These are phyloP conservation scores for Pistacia atlantica DNA, from an alignment of 345 rosid species.

Conservation along the genomic window DNA sequence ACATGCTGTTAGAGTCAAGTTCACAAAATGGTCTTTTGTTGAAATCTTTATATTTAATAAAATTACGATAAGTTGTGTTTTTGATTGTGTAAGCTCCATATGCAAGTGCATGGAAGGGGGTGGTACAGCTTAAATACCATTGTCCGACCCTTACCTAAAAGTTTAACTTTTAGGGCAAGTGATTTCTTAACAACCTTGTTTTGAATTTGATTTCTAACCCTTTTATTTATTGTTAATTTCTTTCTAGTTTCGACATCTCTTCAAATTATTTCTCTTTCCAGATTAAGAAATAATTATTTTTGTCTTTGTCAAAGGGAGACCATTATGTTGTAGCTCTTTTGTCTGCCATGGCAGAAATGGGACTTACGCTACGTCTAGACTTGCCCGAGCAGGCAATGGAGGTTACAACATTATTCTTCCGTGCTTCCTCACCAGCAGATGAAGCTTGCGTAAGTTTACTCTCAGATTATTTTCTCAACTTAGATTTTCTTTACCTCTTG, in stretches of 20 bases:
- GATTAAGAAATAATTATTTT: slow-evolving; percentile 8
- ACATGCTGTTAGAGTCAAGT: too few relatives aligned
- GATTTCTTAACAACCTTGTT: too few relatives aligned
- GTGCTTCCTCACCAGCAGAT: slow-evolving; percentile 73
- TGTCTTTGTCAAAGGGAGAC: slow-evolving; percentile 71
- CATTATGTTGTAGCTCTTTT: slow-evolving; percentile 92
- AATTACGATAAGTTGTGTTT: too few relatives aligned
- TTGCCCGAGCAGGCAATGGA: slow-evolving; percentile 95
- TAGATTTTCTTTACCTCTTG: background rate
- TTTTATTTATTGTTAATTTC: background rate
- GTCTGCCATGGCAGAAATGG: slow-evolving; percentile 98
- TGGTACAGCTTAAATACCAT: too few relatives aligned
- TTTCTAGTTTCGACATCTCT: slow-evolving; percentile 7
- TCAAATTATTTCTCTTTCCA: background rate
- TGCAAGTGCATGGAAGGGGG: too few relatives aligned
- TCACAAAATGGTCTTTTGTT: too few relatives aligned
- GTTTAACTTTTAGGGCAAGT: too few relatives aligned
- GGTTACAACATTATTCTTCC: slow-evolving; percentile 73
- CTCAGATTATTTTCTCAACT: slow-evolving; percentile 23
- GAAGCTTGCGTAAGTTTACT: slow-evolving; percentile 73
- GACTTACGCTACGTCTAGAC: slow-evolving; percentile 76
- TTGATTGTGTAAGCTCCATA: too few relatives aligned
- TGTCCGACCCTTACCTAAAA: too few relatives aligned
- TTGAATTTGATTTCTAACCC: background rate
- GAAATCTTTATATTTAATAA: too few relatives aligned